Evolutionary conservation across 2,329 filamentous ascomycete genomes (phyloP), one percentile per base, ranked within the genome.

Genomic region (Penicillium sp.): DNA sequence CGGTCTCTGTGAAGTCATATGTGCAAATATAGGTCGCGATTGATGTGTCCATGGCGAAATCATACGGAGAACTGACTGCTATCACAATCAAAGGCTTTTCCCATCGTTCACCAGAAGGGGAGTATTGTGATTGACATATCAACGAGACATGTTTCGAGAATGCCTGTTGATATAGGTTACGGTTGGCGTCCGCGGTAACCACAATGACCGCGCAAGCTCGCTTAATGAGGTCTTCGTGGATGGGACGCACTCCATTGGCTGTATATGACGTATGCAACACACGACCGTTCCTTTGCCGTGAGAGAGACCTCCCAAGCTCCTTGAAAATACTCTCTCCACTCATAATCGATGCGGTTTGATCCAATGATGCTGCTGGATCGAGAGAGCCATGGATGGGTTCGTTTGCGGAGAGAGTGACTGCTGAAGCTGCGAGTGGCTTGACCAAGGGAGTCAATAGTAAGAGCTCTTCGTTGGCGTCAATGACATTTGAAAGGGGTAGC

Each of bases 81-180:
- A 96, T 85, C 3, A 96, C 91, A 16, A 96, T 83, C 25, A 96
- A 70, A 1, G 90, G 87, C 67, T 94, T 96, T 63, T 93, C 76
- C 7, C 72, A 68, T 41, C 59, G 58, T 29, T 68, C 65, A 2
- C 68, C 68, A 18, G 62, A 58, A 21, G 59, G 48, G 14, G 64
- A 62, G 30, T 59, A 62, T 29, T 70, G 63, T 7, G 67, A 59
- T 42, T 67, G 70, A 67, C 90, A 96, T 68, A 96, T 91, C 84
- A 94, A 93, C 9, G 90, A 85, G 7, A 96, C 87, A 52, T 97
- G 91, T 62, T 96, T 97, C 2, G 91, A 91, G 61, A 97, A 97
- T 0, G 89, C 89, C 35, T 88, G 82, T 63, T 97, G 91, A 59
- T 96, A 97, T 10, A 94, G 71, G 59, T 97, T 96, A 27, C 90